Percentiles rank a stretch among this genome's conserved stretches.
Evolutionary conservation across 2,329 filamentous ascomycete species (phyloP).

Genomic region (Talaromyces marneffei): DNA sequence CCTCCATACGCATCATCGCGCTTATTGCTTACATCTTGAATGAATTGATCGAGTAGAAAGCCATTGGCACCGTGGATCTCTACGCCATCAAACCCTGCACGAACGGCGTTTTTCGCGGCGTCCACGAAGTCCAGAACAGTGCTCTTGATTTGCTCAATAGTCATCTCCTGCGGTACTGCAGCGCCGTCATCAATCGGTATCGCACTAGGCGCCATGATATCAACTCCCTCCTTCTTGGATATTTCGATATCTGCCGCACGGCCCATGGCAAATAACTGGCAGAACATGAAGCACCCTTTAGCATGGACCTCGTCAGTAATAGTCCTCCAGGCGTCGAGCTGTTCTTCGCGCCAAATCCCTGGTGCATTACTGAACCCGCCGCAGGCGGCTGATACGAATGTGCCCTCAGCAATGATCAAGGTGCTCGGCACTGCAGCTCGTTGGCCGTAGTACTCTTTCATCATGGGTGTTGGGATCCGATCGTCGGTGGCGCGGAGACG

Average conservation of each 20-base stretch:
- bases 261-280: constrained; percentile 57
- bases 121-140: constrained; percentile 35
- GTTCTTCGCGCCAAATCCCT: constrained; percentile 49
- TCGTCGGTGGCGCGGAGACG: constrained; percentile 45
- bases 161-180: constrained; percentile 24
- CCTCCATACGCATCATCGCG: constrained; percentile 47
- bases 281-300: constrained; percentile 53
- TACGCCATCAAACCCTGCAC: constrained; percentile 48
- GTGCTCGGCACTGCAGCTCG: constrained; percentile 48
- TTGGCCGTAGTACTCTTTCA: constrained; percentile 49
- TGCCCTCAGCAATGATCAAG: constrained; percentile 53
- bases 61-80: constrained; percentile 46
- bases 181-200: constrained; percentile 32
- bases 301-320: constrained; percentile 57
- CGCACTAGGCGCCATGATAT: constrained; percentile 36
- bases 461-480: constrained; percentile 38
- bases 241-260: constrained; percentile 42
- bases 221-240: constrained; percentile 24
- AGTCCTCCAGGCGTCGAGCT: constrained; percentile 53
- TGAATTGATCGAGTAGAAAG: constrained; percentile 47
- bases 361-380: constrained; percentile 46
- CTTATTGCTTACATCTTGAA: constrained; percentile 42
- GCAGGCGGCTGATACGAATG: constrained; percentile 43
- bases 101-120: constrained; percentile 47
- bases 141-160: constrained; percentile 37